Evolutionary conservation across 2,329 filamentous ascomycete species (phyloP).

Genomic region (Penicillium expansum): DNA sequence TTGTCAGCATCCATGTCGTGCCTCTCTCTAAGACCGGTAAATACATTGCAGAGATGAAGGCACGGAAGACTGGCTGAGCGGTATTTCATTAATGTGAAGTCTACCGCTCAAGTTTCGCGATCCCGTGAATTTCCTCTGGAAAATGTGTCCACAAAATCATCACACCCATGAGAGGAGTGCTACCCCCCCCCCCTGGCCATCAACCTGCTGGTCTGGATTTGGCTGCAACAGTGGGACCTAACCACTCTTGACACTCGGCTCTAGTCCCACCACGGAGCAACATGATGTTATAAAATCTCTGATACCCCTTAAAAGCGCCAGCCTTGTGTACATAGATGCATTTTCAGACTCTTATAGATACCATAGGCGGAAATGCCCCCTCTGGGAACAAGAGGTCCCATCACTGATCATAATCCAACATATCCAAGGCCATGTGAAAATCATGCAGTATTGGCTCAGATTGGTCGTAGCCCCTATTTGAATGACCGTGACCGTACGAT

Average conservation of each 20-base stretch:
- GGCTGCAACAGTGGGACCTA: neutral
- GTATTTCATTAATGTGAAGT: neutral
- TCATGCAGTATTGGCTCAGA: neutral
- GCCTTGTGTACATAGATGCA: constrained; percentile 4
- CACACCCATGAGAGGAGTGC: neutral
- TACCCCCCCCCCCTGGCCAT: neutral
- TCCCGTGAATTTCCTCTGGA: neutral
- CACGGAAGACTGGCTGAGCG: constrained; percentile 53
- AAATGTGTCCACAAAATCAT: neutral
- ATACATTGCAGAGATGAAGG: constrained; percentile 88
- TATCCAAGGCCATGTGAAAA: neutral
- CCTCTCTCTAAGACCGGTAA: constrained; percentile 64
- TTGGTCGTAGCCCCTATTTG: neutral
- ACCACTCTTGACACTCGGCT: neutral
- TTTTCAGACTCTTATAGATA: constrained; percentile 1
- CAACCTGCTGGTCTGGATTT: neutral
- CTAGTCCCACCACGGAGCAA: neutral
- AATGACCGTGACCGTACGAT: neutral
- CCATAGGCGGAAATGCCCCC: neutral
- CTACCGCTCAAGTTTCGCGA: neutral
- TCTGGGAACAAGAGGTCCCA: neutral
- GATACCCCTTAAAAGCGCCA: constrained; percentile 7
- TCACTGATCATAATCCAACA: neutral
- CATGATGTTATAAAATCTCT: neutral
- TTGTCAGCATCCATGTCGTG: constrained; percentile 79